These are phyloP conservation scores for Debaryomyces fabryi DNA, from an alignment of 1,139 yeast species.

Conservation along the genomic window DNA sequence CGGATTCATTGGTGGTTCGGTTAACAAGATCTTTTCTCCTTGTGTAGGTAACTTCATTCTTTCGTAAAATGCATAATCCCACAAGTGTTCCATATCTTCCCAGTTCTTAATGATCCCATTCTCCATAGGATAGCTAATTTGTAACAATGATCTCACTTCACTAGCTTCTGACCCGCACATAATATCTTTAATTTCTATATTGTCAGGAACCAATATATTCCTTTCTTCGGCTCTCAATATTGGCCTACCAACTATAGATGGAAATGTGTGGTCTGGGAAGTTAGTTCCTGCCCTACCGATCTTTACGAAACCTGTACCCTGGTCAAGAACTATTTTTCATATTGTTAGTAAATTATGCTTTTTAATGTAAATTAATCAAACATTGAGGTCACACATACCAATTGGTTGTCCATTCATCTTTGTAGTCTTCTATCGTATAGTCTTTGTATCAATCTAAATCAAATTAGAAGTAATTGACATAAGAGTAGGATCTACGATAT, in stretches of 20 bases:
- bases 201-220: conserved; percentile 53
- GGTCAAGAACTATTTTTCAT: conserved; percentile 73
- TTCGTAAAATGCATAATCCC: conserved; percentile 98
- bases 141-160: conserved; percentile 84
- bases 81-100: conserved; percentile 98
- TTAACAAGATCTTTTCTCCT: conserved; percentile 80
- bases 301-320: conserved; percentile 97
- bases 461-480: conserved; percentile 1
- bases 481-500: background rate
- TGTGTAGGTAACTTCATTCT: conserved; percentile 75
- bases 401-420: conserved; percentile 53
- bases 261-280: conserved; percentile 98
- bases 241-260: conserved; percentile 97
- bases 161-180: conserved; percentile 98
- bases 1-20: conserved; percentile 99
- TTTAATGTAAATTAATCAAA: background rate
- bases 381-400: conserved; percentile 43
- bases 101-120: conserved; percentile 96
- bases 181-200: conserved; percentile 80
- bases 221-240: conserved; percentile 96
- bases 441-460: conserved; percentile 1
- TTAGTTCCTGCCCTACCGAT: conserved; percentile 97
- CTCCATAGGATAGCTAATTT: conserved; percentile 96
- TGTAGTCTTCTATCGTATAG: conserved; percentile 3
- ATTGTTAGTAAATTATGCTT: conserved; percentile 19